These are phyloP conservation scores for Trematosphaeria pertusa DNA, from an alignment of 2,329 filamentous ascomycete species.

Conservation along the genomic window DNA sequence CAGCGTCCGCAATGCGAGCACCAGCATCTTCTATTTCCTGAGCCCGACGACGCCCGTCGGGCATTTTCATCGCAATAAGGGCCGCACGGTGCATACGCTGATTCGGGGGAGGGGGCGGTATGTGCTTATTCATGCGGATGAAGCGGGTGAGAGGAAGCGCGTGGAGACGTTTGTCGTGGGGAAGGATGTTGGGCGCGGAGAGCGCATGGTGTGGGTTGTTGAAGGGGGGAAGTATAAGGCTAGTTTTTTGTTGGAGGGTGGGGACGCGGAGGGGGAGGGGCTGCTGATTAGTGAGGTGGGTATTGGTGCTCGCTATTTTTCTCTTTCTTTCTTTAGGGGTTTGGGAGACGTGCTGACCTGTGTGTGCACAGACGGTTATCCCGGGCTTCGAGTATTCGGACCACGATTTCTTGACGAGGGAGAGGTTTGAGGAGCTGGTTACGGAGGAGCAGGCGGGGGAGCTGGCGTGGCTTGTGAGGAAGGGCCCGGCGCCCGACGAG, in stretches of 20 bases:
- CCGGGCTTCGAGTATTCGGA: not conserved
- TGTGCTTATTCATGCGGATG: slow-evolving; percentile 67
- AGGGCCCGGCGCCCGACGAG: slow-evolving; percentile 7
- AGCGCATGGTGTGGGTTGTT: slow-evolving; percentile 72
- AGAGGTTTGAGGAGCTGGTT: slow-evolving; percentile 55
- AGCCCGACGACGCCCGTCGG: slow-evolving; percentile 64
- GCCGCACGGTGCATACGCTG: slow-evolving; percentile 68
- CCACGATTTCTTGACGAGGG: not conserved
- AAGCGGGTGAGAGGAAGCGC: slow-evolving; percentile 55
- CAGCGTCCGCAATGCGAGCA: slow-evolving; percentile 60
- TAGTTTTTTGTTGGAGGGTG: slow-evolving; percentile 63
- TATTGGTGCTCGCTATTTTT: no score
- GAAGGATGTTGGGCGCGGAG: slow-evolving; percentile 62
- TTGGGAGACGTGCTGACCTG: no score
- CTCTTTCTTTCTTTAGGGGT: no score
- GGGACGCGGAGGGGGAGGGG: slow-evolving; percentile 48
- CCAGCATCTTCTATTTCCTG: slow-evolving; percentile 70
- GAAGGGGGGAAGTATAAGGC: slow-evolving; percentile 73
- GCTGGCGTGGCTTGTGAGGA: slow-evolving; percentile 54
- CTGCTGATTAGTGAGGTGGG: slow-evolving; percentile 68
- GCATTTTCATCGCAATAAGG: slow-evolving; percentile 68
- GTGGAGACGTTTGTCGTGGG: slow-evolving; percentile 73
- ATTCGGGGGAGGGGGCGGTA: slow-evolving; percentile 69
- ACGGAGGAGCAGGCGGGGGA: slow-evolving; percentile 56
- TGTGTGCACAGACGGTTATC: not conserved